A percentile compares a stretch with the other conserved stretches of the same genome.
Conservation (phyloP, 371 early-diverging fungal species). For the Dichotomocladium elegans region DNA sequence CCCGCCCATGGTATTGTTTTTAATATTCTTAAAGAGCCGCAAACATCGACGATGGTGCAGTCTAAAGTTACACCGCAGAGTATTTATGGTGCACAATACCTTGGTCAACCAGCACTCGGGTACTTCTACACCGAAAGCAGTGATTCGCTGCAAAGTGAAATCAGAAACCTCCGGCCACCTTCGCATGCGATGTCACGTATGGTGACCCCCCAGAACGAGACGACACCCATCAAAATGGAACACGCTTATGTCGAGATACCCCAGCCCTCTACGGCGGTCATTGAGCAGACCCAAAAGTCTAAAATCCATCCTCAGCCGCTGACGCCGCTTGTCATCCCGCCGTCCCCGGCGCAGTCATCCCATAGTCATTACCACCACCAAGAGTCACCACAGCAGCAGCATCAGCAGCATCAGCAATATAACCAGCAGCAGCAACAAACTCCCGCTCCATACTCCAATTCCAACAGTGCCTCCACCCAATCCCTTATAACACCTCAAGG, state of each 20-base stretch:
- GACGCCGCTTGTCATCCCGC: constrained; percentile 31
- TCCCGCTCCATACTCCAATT: neutral
- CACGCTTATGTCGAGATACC: constrained; percentile 15
- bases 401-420: no score
- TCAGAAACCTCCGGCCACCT: constrained; percentile 13
- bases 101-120: constrained; percentile 3
- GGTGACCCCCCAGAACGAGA: constrained; percentile 4
- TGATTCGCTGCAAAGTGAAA: constrained; percentile 14
- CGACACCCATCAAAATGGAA: constrained; percentile 14
- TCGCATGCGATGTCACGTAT: constrained; percentile 6
- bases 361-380: no score
- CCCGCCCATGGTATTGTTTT: no score
- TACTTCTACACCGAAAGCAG: constrained; percentile 11
- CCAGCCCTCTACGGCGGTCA: constrained; percentile 12
- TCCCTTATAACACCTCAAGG: neutral
- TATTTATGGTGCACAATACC: constrained; percentile 14
- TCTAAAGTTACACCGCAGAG: constrained; percentile 20
- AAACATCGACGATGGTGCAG: constrained; percentile 16
- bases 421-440: no score
- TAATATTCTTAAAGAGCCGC: constrained; percentile 12
- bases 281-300: constrained; percentile 9
- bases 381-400: neutral
- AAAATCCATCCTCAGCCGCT: constrained; percentile 24
- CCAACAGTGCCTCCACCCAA: neutral
- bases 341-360: constrained; percentile 19